Evolutionary conservation across 768 basidiomycete species (phyloP).

Genomic region (Gautieria morchelliformis): DNA sequence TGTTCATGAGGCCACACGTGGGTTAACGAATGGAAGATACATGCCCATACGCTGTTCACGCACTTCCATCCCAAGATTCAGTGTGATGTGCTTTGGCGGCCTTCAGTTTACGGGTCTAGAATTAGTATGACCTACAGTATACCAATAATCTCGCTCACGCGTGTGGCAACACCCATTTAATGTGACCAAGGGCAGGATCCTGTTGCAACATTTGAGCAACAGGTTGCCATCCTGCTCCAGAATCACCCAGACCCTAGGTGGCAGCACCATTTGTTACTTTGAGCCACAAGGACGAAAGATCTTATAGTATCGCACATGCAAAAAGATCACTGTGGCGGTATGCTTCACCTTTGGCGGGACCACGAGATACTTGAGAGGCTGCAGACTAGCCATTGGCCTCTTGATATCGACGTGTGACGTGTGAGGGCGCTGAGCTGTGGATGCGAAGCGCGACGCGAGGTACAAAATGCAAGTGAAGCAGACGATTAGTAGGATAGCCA

Average conservation of each 20-base stretch:
- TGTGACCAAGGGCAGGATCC: constrained; percentile 49
- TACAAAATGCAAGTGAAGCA: not conserved
- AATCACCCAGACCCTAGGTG: constrained; percentile 63
- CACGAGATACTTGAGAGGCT: constrained; percentile 38
- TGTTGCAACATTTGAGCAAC: constrained; percentile 58
- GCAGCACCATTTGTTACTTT: not conserved
- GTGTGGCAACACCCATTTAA: constrained; percentile 88
- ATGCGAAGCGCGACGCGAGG: not conserved
- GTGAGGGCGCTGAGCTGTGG: not conserved
- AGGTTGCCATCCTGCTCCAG: constrained; percentile 67
- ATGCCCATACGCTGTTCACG: not conserved
- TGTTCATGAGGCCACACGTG: not conserved
- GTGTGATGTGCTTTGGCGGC: constrained; percentile 53
- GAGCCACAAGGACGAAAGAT: constrained; percentile 8
- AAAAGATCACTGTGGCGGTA: constrained; percentile 80
- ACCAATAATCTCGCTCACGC: constrained; percentile 39
- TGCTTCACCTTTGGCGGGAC: constrained; percentile 53
- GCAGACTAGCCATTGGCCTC: constrained; percentile 15
- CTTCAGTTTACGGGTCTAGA: constrained; percentile 16
- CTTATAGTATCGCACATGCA: constrained; percentile 52
- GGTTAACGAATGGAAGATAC: not conserved
- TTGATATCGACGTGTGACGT: not conserved
- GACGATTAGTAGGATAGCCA: not conserved
- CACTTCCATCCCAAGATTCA: constrained; percentile 52
- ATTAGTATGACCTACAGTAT: constrained; percentile 1